A percentile compares a stretch with the other conserved stretches of the same genome.
Conservation (phyloP, 2,329 filamentous ascomycete species). For the Tolypocladium sp. region DNA sequence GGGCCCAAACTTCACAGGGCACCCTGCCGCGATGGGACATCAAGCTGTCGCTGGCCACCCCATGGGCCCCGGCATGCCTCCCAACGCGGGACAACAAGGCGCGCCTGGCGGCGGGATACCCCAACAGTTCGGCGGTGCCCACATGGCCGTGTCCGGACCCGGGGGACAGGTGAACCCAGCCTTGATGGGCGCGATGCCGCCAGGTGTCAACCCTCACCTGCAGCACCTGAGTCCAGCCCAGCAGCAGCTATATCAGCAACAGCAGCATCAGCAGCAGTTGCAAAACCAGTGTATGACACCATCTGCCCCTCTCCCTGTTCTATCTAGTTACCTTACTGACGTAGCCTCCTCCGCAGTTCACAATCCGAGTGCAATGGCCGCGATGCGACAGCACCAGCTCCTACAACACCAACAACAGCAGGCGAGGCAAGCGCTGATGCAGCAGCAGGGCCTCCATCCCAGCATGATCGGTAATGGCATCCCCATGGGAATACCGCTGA, state of each 20-base stretch:
- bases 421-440: constrained; percentile 41
- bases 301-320: background rate
- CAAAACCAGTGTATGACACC: constrained; percentile 23
- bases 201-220: constrained; percentile 56
- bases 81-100: constrained; percentile 62
- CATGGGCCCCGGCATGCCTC: constrained; percentile 53
- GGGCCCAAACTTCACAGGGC: constrained; percentile 54
- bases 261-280: constrained; percentile 32
- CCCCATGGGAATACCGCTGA: constrained; percentile 42
- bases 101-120: constrained; percentile 54
- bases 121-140: constrained; percentile 53
- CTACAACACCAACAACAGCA: constrained; percentile 48
- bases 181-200: constrained; percentile 71
- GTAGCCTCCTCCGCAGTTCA: constrained; percentile 14
- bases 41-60: constrained; percentile 60
- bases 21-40: constrained; percentile 63
- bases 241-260: constrained; percentile 49
- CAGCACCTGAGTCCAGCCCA: constrained; percentile 60
- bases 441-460: constrained; percentile 43
- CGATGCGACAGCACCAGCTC: constrained; percentile 45
- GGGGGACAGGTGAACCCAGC: constrained; percentile 64
- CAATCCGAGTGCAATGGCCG: constrained; percentile 27
- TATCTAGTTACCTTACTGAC: background rate
- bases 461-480: constrained; percentile 39
- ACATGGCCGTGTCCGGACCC: constrained; percentile 65